Conservation (phyloP, 106 monocot species). For the Amphibolis antarctica region DNA sequence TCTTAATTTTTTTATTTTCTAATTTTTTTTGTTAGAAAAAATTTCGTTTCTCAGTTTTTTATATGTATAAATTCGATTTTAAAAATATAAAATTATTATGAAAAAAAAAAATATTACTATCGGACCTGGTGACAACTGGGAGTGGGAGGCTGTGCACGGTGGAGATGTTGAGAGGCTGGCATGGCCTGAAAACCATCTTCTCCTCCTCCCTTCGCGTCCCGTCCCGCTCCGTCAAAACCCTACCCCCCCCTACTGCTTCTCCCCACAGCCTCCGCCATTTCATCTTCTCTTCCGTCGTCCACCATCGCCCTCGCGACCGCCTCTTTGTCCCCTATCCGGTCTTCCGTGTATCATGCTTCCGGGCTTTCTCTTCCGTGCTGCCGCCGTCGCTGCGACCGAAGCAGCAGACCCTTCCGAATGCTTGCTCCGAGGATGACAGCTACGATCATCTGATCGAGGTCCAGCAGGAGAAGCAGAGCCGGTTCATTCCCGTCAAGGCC, state of each 20-base stretch:
- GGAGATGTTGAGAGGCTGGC: neutral
- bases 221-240: slow-evolving; percentile 26
- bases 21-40: too few species aligned
- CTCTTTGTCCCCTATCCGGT: neutral
- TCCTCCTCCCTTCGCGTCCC: too few species aligned
- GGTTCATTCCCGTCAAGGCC: slow-evolving; percentile 41
- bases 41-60: too few species aligned
- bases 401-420: neutral
- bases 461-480: slow-evolving; percentile 78
- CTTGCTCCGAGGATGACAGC: slow-evolving; percentile 36
- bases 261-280: neutral
- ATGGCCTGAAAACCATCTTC: neutral
- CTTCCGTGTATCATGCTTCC: neutral
- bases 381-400: neutral
- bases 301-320: slow-evolving; percentile 1
- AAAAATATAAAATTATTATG: too few species aligned
- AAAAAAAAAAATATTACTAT: too few species aligned
- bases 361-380: slow-evolving; percentile 19
- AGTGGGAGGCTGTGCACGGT: neutral
- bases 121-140: too few species aligned
- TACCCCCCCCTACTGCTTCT: neutral
- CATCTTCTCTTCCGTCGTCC: slow-evolving; percentile 1
- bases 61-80: too few species aligned
- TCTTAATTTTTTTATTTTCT: too few species aligned
- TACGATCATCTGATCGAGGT: slow-evolving; percentile 53